Conservation (phyloP, 129 eudicot species). For the Escallonia herrerae region DNA sequence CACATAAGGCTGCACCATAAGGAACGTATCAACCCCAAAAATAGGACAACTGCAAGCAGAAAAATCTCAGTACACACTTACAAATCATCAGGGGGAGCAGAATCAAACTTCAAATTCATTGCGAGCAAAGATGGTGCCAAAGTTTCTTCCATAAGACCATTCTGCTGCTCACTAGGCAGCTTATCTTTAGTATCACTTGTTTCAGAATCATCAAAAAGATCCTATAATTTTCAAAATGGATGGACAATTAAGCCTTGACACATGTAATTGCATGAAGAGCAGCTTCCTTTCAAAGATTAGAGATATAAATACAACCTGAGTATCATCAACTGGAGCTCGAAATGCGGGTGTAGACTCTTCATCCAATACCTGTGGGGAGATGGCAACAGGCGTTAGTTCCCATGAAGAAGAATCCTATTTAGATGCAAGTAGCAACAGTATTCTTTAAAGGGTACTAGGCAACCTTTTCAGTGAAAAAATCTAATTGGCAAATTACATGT, state of each 20-base stretch:
- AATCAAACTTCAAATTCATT: conserved; percentile 73
- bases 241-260: not conserved
- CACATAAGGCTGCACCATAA: not conserved
- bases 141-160: conserved; percentile 53
- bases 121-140: conserved; percentile 64
- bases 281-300: not conserved
- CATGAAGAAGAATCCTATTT: not conserved
- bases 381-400: conserved; percentile 12
- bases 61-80: conserved; percentile 17
- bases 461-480: too few relatives aligned
- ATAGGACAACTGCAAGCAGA: not conserved
- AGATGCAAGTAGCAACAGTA: not conserved
- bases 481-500: too few relatives aligned
- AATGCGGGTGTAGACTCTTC: conserved; percentile 50
- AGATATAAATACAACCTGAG: conserved; percentile 46
- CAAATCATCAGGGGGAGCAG: conserved; percentile 72
- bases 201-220: conserved; percentile 63
- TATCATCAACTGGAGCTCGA: conserved; percentile 69
- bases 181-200: conserved; percentile 31
- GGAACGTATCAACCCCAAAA: not conserved
- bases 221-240: conserved; percentile 40
- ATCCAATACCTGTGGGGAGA: conserved; percentile 32
- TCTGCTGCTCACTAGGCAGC: conserved; percentile 24
- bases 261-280: not conserved
- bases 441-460: too few relatives aligned